A percentile compares a stretch with the other conserved stretches of the same genome.
phyloP scores from a whole-genome alignment of 352 stramenopile species.

The Phytopythium boreale region DNA sequence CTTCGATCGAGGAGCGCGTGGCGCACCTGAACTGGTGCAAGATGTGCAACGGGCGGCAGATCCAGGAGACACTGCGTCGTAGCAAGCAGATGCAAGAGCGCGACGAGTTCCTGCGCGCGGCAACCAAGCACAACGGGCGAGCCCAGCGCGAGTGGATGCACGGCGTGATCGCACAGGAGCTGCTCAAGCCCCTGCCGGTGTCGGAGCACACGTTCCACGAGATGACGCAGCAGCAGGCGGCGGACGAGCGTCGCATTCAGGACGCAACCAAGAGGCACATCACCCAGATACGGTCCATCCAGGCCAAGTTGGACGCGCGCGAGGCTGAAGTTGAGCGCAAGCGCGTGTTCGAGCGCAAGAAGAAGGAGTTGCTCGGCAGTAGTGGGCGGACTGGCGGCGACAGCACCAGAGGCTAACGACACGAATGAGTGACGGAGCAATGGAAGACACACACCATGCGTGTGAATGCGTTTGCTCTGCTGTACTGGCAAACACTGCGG shows the following conservation, averaged over 20 bases:
- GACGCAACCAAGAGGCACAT: conserved; percentile 33
- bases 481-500: not conserved
- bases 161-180: conserved; percentile 49
- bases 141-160: conserved; percentile 45
- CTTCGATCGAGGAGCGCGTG: conserved; percentile 61
- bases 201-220: conserved; percentile 35
- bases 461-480: not conserved
- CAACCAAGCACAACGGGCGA: conserved; percentile 32
- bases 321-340: conserved; percentile 39
- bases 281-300: conserved; percentile 45
- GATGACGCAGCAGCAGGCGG: conserved; percentile 17
- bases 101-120: conserved; percentile 54
- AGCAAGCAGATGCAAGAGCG: conserved; percentile 64
- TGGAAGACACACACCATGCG: not conserved
- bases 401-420: not conserved
- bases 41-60: conserved; percentile 67
- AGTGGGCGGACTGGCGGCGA: not conserved
- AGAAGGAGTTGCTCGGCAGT: conserved; percentile 44
- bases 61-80: conserved; percentile 49
- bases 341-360: conserved; percentile 64
- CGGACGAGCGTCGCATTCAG: conserved; percentile 31
- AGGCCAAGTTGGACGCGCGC: conserved; percentile 46
- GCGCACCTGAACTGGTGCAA: conserved; percentile 72
- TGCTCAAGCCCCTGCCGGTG: conserved; percentile 51
- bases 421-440: not conserved